Base-by-base conservation (phyloP, 192 early-diverging fungal genomes). In the Borealophlyctis nickersoniae region DNA sequence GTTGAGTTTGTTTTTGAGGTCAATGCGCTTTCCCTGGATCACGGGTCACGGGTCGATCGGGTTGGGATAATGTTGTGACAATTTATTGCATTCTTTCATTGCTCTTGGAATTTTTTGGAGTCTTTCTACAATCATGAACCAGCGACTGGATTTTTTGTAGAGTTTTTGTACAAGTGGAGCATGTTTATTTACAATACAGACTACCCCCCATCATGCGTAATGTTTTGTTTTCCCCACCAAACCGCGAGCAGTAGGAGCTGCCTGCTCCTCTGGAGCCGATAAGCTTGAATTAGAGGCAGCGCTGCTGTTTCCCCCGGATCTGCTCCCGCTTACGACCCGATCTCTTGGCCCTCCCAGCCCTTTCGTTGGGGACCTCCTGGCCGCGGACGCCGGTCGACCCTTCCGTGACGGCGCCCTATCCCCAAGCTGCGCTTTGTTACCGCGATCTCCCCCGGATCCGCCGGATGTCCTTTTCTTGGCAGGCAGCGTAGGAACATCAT, bases 401-500 rank as follows among this genome's bases (percentile, higher is more conserved):
- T 56, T 52, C 53, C 26, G 31, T 36, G 52, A 29, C 1, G 60
- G 49, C 58, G 22, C 1, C 29, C 33, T 36, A 28, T 69, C 67
- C 22, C 59, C 55, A 11, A 24, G 22, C 45, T 19, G 67, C 0
- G 5, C 5, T 27, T 56, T 64, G 55, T 28, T 52, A 36, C 31
- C 62, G 61, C 0, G 16, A 13, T 5, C 52, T 22, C 52, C 32
- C 31, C 54, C 56, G 14, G 55, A 31, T 14, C 62, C 33, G 56
- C 62, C 54, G 14, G 29, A 30, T 52, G 52, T 64, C 52, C 49
- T 70, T 65, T 69, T 78, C 57, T 60, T 64, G 45, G 45, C 65
- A 32, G 57, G 57, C 60, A 72, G 60, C n/a, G n/a, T n/a, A 52
- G 73, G 68, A n/a, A 74, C 56, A 52, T 85, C 84, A 64, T 86